Base-by-base conservation (phyloP, 169 alveolate genomes). In the Plasmodium relictum region DNA sequence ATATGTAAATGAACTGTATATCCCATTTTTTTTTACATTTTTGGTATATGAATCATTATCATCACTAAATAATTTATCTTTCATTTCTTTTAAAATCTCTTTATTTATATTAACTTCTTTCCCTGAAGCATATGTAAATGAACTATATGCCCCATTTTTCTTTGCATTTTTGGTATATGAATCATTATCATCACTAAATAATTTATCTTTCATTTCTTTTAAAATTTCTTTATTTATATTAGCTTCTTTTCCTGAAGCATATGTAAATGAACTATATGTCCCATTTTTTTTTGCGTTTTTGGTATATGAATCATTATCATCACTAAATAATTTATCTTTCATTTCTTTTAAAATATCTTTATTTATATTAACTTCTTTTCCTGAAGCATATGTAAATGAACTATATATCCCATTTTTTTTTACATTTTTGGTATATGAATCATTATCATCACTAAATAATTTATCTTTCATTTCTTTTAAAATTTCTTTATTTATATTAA, bases 191-290 rank as follows among this genome's bases (percentile, higher is more conserved):
- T 80, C 89, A 22, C 56, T 44, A 58, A 80, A 80, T 59, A 80
- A 20, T 31, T 48, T 63, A 18, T 66, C 22, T 42, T 73, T 68
- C 71, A 80, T 80, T 24, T 52, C 37, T 56, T 65, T 80, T 52
- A 65, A 58, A 22, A 66, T 56, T 22, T 80, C 80, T 20, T 80
- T 50, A 80, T 80, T 80, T 59, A 66, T 52, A n/a, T 54, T 80
- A 58, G 65, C 80, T 10, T 63, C 89, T 48, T 80, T 66, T 48
- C 89, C 89, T 16, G 89, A 66, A 14, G 89, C 78, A 54, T 80
- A 80, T 42, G 78, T 65, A 58, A 80, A 80, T 10, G 73, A 54
- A 8, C 45, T 69, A n/a, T 20, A 44, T 7, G 16, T 8, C 16
- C 18, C 78, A 9, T 41, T 41, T 56, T 66, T 66, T 14, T 66